A percentile compares a stretch with the other conserved stretches of the same genome.
Evolutionary conservation across 2,329 filamentous ascomycete species (phyloP).

Genomic region (Alternaria postmessia): DNA sequence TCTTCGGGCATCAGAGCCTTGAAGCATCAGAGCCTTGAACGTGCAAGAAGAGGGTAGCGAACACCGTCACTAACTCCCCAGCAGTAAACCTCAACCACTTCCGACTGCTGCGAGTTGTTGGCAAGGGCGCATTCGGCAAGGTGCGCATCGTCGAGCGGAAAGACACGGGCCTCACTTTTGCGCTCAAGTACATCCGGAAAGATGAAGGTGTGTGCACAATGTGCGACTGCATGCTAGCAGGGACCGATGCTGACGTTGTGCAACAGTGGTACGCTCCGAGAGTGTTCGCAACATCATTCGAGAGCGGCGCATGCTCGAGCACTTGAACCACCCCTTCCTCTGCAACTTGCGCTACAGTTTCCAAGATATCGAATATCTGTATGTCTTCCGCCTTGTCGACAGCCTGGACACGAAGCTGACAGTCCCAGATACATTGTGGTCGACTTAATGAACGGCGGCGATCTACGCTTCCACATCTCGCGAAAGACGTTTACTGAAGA

Average conservation of each 20-base stretch:
- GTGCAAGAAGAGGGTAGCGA: neutral
- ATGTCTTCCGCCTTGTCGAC: conserved; percentile 49
- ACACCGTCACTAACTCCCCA: conserved; percentile 21
- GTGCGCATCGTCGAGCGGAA: conserved; percentile 98
- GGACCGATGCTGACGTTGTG: conserved; percentile 38
- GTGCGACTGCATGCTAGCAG: conserved; percentile 13
- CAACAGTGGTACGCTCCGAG: conserved; percentile 89
- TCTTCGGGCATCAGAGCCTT: neutral
- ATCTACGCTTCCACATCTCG: conserved; percentile 96
- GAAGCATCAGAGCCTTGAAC: neutral
- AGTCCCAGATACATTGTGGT: conserved; percentile 81
- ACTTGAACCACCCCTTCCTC: conserved; percentile 96
- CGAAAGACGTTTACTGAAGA: conserved; percentile 98
- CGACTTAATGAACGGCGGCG: conserved; percentile 96
- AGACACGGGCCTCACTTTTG: conserved; percentile 92
- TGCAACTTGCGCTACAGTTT: conserved; percentile 99
- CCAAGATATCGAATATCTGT: conserved; percentile 99
- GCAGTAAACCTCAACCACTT: conserved; percentile 97
- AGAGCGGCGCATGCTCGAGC: conserved; percentile 96
- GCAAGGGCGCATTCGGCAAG: conserved; percentile 97
- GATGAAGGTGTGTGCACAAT: conserved; percentile 78
- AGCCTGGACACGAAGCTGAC: conserved; percentile 21
- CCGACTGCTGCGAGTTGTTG: conserved; percentile 90
- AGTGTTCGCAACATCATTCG: conserved; percentile 98
- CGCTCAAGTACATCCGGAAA: conserved; percentile 97